These are phyloP conservation scores for Scheffersomyces parashehatae DNA, from an alignment of 1,139 yeast genomes.

Conservation along the genomic window DNA sequence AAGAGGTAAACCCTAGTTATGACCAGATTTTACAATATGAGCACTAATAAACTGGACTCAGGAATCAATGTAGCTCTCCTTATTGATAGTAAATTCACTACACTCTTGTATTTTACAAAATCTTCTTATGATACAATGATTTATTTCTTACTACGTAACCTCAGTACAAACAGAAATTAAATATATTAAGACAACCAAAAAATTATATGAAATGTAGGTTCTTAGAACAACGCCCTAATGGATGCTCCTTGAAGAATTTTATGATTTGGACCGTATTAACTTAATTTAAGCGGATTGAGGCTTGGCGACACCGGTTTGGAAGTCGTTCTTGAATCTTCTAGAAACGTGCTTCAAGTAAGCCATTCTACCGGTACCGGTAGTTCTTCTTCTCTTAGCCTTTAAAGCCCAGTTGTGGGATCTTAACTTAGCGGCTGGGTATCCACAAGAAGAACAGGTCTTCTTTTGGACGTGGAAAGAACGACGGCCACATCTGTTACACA, in stretches of 20 bases:
- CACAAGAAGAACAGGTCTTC: slow-evolving; percentile 98
- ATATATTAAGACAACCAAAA: slow-evolving; percentile 10
- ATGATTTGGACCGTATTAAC: slow-evolving; percentile 6
- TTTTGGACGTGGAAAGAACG: slow-evolving; percentile 99
- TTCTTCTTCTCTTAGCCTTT: slow-evolving; percentile 99
- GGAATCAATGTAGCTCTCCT: background rate
- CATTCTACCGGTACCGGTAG: slow-evolving; percentile 99
- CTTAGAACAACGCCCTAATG: background rate
- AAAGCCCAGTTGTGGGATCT: slow-evolving; percentile 99
- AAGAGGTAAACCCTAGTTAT: background rate
- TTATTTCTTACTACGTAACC: slow-evolving; percentile 4
- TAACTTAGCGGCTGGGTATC: slow-evolving; percentile 99
- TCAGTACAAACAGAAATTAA: slow-evolving; percentile 5
- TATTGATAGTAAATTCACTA: background rate
- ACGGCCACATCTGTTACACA: slow-evolving; percentile 99
- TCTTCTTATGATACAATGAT: slow-evolving; percentile 4
- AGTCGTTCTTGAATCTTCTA: slow-evolving; percentile 98
- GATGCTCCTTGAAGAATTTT: slow-evolving; percentile 4
- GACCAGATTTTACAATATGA: background rate
- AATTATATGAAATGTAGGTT: slow-evolving; percentile 9
- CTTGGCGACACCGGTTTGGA: slow-evolving; percentile 86
- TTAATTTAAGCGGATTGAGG: slow-evolving; percentile 46
- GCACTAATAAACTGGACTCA: slow-evolving; percentile 1
- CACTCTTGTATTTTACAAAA: background rate
- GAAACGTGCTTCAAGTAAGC: slow-evolving; percentile 94